Evolutionary conservation across 495 filamentous ascomycete species (phyloP), one percentile per base, ranked within the genome.

Genomic region (Friedmanniomyces endolithicus): DNA sequence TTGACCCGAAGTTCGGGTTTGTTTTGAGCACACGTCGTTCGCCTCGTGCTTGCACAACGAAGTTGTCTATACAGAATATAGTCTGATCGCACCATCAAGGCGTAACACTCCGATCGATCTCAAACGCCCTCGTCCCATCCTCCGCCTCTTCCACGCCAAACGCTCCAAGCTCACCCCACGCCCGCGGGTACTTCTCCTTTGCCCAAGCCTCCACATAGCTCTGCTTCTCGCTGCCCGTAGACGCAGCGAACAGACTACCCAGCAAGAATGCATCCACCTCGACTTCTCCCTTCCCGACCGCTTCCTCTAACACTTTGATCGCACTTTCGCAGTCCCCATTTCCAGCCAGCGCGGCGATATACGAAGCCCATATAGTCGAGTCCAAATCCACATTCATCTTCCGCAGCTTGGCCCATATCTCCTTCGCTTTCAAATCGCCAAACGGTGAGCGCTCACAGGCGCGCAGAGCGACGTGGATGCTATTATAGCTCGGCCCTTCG

Each of bases 401-500:
- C 64, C 76, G 78, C 53, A 95, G 71, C 68, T 83, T 83, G 1
- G 67, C 63, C 86, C 90, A 88, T 53, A 95, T 79, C 47, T 83
- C 76, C 22, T 77, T 75, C 1, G 89, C 90, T 52, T 78, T 74
- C 39, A 68, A 61, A 27, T 80, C 78, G 14, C 85, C 87, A 46
- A 76, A 80, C 14, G 75, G 70, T 56, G 66, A 44, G 25, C 69
- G 69, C 67, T 89, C 81, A 67, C 87, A 95, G 2, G 79, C 75
- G 50, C 84, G 79, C 55, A 97, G 85, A 20, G 86, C 83, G 27
- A 89, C 83, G 9, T 78, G 77, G 48, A 98, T 76, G 49, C 82
- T 88, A 24, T 75, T 77, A 56, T 88, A 86, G 9, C 81, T 83
- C 1, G 92, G 92, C 0, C 92, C 92, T 66, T 96, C 89, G 14